Percentiles rank a stretch among this genome's conserved stretches.
These are phyloP conservation scores for Talaromyces islandicus DNA, from an alignment of 2,329 filamentous ascomycete genomes.

Conservation along the genomic window DNA sequence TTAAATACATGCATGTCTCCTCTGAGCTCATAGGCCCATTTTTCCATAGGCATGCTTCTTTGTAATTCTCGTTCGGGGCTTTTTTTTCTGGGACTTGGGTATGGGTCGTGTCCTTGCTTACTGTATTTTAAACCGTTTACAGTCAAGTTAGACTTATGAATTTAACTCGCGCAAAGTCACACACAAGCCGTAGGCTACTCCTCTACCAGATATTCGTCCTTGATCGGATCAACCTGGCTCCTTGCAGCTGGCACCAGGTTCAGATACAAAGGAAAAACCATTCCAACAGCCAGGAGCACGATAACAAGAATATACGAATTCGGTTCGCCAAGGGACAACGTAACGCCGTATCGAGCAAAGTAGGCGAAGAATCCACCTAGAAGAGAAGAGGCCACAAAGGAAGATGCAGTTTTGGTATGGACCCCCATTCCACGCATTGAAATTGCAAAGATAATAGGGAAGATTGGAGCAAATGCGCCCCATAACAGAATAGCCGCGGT, in stretches of 20 bases:
- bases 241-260: conserved; percentile 43
- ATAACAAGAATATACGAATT: conserved; percentile 27
- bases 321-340: not conserved
- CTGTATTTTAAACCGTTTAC: not conserved
- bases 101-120: not conserved
- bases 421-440: conserved; percentile 51
- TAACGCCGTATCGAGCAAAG: not conserved
- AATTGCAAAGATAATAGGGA: conserved; percentile 54
- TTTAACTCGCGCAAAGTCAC: not conserved
- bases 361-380: conserved; percentile 35
- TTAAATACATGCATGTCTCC: not conserved
- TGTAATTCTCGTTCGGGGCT: not conserved
- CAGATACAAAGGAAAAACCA: conserved; percentile 50
- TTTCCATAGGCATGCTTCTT: not conserved
- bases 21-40: not conserved
- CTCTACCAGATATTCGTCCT: conserved; percentile 21
- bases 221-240: conserved; percentile 46
- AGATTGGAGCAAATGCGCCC: conserved; percentile 56
- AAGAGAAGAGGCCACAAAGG: conserved; percentile 49
- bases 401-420: conserved; percentile 53
- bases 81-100: not conserved
- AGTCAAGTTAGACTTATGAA: not conserved
- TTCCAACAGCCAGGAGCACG: conserved; percentile 45
- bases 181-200: not conserved
- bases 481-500: conserved; percentile 47